Evolutionary conservation across 441 rosid genomes (phyloP), one percentile per base, ranked within the genome.

Genomic region (Erysimum cheiri): DNA sequence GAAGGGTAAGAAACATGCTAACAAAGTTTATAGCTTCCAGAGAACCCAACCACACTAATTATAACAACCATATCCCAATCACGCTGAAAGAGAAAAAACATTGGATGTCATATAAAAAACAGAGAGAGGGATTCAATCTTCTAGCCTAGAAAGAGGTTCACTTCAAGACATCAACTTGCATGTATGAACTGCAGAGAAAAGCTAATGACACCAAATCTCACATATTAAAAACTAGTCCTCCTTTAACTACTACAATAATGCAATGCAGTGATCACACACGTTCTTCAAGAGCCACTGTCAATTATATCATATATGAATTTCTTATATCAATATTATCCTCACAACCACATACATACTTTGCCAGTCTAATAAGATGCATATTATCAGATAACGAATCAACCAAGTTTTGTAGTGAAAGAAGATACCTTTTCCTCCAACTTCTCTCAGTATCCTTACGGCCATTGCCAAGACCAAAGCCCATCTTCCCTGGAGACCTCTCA

Each of bases 341-440:
- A 61, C 0, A 43, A 41, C 29, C 44, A 58, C 48, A 57, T 15
- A 48, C 31, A 22, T 22, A 33, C 48, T 14, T 19, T 3, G 12
- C 52, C 5, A 14, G 5, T 57, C 58, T 37, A 58, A 47, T 28
- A 58, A 47, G 13, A 37, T 59, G 66, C 65, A 49, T 58, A 50
- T 6, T 6, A 48, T 36, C 39, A 37, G 15, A 31, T 35, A 60
- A 13, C 2, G 31, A 36, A 36, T 55, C 13, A 36, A 56, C 1
- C 35, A 40, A 60, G 62, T 54, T 62, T 28, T 31, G 26, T 17
- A 47, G 74, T 60, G 41, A 64, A 64, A 29, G 57, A 60, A 80
- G 46, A 44, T 58, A 89, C 95, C 69, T 81, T 86, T 87, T 93
- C 83, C 86, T 85, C 97, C 97, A 93, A 65, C 80, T 81, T 75